Evolutionary conservation across 805 yeast species (phyloP), one percentile per base, ranked within the genome.

Genomic region (Wickerhamiella vanderwaltii): DNA sequence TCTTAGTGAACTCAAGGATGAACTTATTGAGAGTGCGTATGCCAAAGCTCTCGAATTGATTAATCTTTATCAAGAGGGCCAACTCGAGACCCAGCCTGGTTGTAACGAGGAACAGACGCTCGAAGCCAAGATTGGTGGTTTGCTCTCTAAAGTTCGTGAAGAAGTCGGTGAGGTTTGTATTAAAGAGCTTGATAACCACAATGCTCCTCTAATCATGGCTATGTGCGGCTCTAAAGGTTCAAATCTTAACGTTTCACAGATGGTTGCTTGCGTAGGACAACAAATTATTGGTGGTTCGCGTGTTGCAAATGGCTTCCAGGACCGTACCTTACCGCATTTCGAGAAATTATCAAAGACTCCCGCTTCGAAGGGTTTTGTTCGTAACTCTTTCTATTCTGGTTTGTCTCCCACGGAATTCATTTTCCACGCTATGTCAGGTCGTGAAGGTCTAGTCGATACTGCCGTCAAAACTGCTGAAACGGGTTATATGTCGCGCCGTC

Each of bases 251-350:
- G 98, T 91, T 23, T 91, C 98, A 11, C 99, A 91, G 68, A 91
- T 91, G 99, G 97, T 91, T 71, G 99, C 99, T 0, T 53, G 57
- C 39, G 98, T 91, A 22, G 98, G 98, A 43, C 99, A 91, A 66
- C 99, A 91, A 64, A 91, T 91, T 67, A 91, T 91, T 52, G 79
- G 95, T 3, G 99, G 99, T 63, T 83, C 85, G 59, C 94, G 99
- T 73, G 98, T 91, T 47, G 97, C 98, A 18, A 95, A 91, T 69
- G 99, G 99, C n/a, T 91, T 91, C 72, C 97, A 91, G 63, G 97
- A 91, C 65, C 77, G 99, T 63, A 85, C 98, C 0, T 67, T 91
- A 51, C 99, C 99, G 9, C 99, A 91, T 65, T 91, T 91, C 67
- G 77, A 84, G 36, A 91, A 93, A 63, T 82, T 82, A 62, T 87